Evolutionary conservation across 2,329 filamentous ascomycete genomes (phyloP).

Genomic region (Colletotrichum abscissum): DNA sequence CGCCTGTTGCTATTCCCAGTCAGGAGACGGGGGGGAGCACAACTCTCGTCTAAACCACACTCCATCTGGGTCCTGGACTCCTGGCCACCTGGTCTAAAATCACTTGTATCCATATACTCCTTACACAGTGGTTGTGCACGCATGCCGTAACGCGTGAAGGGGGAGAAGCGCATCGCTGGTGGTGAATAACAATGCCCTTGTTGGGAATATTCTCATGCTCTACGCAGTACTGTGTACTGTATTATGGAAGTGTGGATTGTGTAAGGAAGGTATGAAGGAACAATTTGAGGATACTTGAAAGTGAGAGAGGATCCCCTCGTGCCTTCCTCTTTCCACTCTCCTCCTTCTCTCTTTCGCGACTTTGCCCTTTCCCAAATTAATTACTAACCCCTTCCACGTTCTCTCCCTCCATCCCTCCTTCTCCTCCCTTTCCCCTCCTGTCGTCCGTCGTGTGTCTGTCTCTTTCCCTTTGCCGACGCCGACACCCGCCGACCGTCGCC

Average conservation of each 20-base stretch:
- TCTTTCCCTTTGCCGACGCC: conserved; percentile 23
- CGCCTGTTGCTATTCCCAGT: background rate
- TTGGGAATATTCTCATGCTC: background rate
- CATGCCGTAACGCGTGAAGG: background rate
- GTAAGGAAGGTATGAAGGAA: background rate
- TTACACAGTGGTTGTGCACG: background rate
- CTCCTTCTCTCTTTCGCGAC: conserved; percentile 5
- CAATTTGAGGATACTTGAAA: background rate
- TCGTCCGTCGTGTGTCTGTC: conserved; percentile 18
- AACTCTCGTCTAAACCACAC: background rate
- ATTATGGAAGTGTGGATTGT: background rate
- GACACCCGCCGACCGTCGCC: conserved; percentile 28
- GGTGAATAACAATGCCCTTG: background rate
- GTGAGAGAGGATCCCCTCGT: conserved; percentile 3
- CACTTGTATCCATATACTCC: background rate
- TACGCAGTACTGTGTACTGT: background rate
- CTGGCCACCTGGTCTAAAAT: background rate
- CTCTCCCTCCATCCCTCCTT: conserved; percentile 5
- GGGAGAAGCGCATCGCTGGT: background rate
- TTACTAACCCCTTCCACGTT: conserved; percentile 22
- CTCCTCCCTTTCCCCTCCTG: conserved; percentile 19
- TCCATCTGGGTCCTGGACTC: background rate
- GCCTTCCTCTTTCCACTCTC: conserved; percentile 4
- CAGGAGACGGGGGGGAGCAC: background rate
- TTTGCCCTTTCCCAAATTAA: conserved; percentile 7